Evolutionary conservation across 2,329 filamentous ascomycete species (phyloP).

Genomic region (Ramularia collo-cygni): DNA sequence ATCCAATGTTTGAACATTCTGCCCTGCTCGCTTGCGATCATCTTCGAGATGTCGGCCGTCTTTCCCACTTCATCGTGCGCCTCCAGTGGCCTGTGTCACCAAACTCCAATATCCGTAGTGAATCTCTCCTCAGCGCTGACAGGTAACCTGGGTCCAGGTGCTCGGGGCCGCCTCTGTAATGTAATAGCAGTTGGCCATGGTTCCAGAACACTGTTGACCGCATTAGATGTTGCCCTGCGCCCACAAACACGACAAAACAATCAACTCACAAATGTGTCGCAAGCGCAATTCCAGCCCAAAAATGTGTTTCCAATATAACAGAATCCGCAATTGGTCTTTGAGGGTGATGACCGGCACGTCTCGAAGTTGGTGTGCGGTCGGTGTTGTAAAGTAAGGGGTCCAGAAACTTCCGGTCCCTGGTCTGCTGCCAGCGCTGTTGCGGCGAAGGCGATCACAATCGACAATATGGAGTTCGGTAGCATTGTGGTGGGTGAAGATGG

Average conservation of each 20-base stretch:
- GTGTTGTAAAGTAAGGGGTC: constrained; percentile 5
- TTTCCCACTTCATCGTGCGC: too few species aligned
- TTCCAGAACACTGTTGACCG: constrained; percentile 4
- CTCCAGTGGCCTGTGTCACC: too few species aligned
- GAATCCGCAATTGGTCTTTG: constrained; percentile 7
- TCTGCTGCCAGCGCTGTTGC: constrained; percentile 3
- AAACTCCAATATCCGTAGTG: too few species aligned
- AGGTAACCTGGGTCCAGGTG: constrained; percentile 3
- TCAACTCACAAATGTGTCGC: constrained; percentile 8
- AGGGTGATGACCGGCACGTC: constrained; percentile 3
- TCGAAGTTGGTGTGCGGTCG: constrained; percentile 4
- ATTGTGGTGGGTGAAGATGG: too few species aligned
- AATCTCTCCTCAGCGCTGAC: constrained; percentile 1
- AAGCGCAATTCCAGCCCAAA: constrained; percentile 8
- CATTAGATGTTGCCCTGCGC: neutral
- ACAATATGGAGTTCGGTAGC: neutral
- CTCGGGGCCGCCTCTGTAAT: constrained; percentile 5
- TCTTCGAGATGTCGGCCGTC: too few species aligned
- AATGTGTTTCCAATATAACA: constrained; percentile 3
- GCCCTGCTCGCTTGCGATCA: too few species aligned
- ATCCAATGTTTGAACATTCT: too few species aligned
- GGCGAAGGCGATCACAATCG: neutral
- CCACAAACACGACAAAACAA: neutral
- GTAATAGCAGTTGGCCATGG: constrained; percentile 6
- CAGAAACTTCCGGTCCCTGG: constrained; percentile 3